A percentile compares a stretch with the other conserved stretches of the same genome.
These are phyloP conservation scores for Ehretia macrophylla DNA, from an alignment of 257 asterid species.

Conservation along the genomic window DNA sequence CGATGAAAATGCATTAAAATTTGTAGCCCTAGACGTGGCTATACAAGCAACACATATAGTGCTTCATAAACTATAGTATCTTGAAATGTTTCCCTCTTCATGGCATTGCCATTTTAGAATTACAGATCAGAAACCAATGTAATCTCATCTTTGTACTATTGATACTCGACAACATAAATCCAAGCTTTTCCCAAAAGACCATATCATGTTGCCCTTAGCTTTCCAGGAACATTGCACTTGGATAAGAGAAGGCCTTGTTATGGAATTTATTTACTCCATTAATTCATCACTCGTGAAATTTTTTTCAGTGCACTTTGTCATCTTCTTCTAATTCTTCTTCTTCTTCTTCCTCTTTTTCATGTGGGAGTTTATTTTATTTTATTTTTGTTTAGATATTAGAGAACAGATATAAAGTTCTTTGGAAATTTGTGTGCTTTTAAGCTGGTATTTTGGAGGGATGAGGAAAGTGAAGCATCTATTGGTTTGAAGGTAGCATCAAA, in stretches of 20 bases:
- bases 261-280: neutral
- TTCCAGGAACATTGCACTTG: conserved; percentile 16
- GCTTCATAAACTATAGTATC: neutral
- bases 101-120: neutral
- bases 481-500: no score
- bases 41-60: conserved; percentile 16
- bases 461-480: neutral
- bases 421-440: neutral
- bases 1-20: neutral
- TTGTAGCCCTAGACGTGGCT: conserved; percentile 18
- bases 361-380: no score
- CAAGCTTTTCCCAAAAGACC: conserved; percentile 4
- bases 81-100: neutral
- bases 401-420: neutral
- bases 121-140: neutral
- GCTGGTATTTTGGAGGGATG: neutral
- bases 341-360: neutral
- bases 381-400: neutral
- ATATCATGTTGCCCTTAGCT: neutral
- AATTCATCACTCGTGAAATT: neutral
- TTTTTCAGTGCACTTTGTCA: no score
- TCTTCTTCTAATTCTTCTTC: neutral
- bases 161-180: no score
- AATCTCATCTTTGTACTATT: neutral
- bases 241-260: conserved; percentile 1